Percentiles rank a stretch among this genome's conserved stretches.
phyloP scores from a whole-genome alignment of 2,329 filamentous ascomycete species.

The Cercospora beticola region DNA sequence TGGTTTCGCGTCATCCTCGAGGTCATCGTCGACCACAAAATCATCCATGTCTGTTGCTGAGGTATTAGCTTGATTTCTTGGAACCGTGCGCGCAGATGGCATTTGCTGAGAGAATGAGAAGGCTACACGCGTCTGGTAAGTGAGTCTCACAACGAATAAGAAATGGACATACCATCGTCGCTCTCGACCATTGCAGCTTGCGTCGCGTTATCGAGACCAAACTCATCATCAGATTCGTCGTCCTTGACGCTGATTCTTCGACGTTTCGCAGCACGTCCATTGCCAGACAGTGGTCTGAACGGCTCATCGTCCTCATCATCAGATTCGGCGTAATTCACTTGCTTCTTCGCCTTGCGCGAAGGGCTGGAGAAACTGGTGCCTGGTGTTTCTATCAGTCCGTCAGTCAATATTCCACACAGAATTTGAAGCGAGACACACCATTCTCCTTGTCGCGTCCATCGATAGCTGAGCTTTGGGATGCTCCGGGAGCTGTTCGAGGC shows the following conservation, averaged over 20 bases:
- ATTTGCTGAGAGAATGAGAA: slow-evolving; percentile 15
- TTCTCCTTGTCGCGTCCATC: slow-evolving; percentile 54
- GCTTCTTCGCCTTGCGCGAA: slow-evolving; percentile 69
- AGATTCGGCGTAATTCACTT: slow-evolving; percentile 80
- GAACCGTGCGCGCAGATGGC: background rate
- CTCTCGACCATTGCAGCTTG: slow-evolving; percentile 56
- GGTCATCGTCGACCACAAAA: slow-evolving; percentile 85
- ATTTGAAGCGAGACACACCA: slow-evolving; percentile 39
- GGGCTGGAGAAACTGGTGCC: slow-evolving; percentile 65
- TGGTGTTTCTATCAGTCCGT: slow-evolving; percentile 45
- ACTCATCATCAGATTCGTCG: slow-evolving; percentile 68
- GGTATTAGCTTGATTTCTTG: slow-evolving; percentile 20
- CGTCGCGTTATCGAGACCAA: slow-evolving; percentile 58
- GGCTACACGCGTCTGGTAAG: slow-evolving; percentile 27
- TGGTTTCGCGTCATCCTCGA: slow-evolving; percentile 64
- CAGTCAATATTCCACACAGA: slow-evolving; percentile 42
- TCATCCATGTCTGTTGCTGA: slow-evolving; percentile 68
- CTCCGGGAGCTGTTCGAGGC: slow-evolving; percentile 25
- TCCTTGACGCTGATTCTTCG: slow-evolving; percentile 64
- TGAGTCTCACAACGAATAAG: slow-evolving; percentile 6
- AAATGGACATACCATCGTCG: slow-evolving; percentile 56
- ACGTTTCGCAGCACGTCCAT: slow-evolving; percentile 54
- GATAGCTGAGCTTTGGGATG: slow-evolving; percentile 50
- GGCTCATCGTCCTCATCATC: slow-evolving; percentile 74
- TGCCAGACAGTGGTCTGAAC: slow-evolving; percentile 56